Base-by-base conservation (phyloP, 306 rosid genomes). In the Citrullus amarus region DNA sequence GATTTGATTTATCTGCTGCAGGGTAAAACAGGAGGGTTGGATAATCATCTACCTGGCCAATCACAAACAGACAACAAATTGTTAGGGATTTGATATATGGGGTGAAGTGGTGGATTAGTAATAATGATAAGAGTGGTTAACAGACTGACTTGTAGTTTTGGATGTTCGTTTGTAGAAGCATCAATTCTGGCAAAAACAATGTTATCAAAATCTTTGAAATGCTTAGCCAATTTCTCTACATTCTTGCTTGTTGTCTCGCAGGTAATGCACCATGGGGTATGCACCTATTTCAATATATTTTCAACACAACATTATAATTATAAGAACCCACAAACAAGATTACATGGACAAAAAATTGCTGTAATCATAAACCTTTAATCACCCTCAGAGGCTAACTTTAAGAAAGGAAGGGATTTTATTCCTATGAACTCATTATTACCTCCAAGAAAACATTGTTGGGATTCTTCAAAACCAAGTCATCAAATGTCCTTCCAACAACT, bases 191-290 rank as follows among this genome's bases (percentile, higher is more conserved):
- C 89, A 68, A 95, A 91, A 39, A 89, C 65, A 67, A 92, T 78
- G 85, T 80, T 83, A 30, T 86, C 89, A 60, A 82, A 82, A 83
- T 88, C 89, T 85, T 88, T 92, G 95, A 91, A 91, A 86, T 92
- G 98, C 86, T 92, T 91, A 15, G 97, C 93, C 88, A 95, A 85
- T 84, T 88, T 95, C 84, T 92, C 91, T 9, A 95, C 92, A 6
- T 91, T 95, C 85, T 92, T 92, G 85, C 81, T 90, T 28, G 85
- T 92, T 76, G 90, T 80, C 84, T 95, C 97, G 63, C 99, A 95
- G 76, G 78, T 88, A 80, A 87, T 80, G 84, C 99, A 95, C 99
- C 99, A 92, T 41, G 99, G 97, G 16, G 99, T 83, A 66, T 81
- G 85, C 57, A 95, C 97, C 99, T 95, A 84, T 85, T 46, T 81